Conservation (phyloP, 352 stramenopile species). For the Pythium periplocum region DNA sequence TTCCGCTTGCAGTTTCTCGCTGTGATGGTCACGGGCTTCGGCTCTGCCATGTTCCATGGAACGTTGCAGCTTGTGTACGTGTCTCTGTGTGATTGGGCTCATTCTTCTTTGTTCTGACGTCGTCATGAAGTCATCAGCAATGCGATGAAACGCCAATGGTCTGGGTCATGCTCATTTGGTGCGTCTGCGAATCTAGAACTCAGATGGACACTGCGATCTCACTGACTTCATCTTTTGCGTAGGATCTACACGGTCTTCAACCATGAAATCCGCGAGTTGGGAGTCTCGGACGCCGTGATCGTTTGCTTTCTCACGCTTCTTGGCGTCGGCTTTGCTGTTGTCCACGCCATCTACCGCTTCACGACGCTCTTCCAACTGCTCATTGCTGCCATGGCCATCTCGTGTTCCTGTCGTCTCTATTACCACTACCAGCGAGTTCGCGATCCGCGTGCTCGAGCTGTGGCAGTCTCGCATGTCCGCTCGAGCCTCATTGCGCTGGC, state of each 20-base stretch:
- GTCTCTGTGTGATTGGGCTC: too few relatives aligned
- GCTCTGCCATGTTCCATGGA: slow-evolving; percentile 81
- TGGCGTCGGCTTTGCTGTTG: slow-evolving; percentile 50
- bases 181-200: background rate
- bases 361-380: slow-evolving; percentile 69
- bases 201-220: background rate
- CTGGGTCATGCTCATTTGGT: slow-evolving; percentile 74
- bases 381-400: slow-evolving; percentile 42
- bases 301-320: slow-evolving; percentile 39
- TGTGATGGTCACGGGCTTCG: slow-evolving; percentile 73
- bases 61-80: slow-evolving; percentile 67
- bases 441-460: slow-evolving; percentile 34
- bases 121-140: slow-evolving; percentile 28
- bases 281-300: slow-evolving; percentile 29
- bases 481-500: slow-evolving; percentile 47
- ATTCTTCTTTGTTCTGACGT: too few relatives aligned
- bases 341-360: slow-evolving; percentile 75
- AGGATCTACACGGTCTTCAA: slow-evolving; percentile 77
- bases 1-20: slow-evolving; percentile 71
- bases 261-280: slow-evolving; percentile 53
- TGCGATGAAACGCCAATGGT: slow-evolving; percentile 84
- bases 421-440: slow-evolving; percentile 45
- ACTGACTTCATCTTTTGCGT: background rate
- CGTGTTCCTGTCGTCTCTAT: slow-evolving; percentile 38
- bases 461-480: slow-evolving; percentile 51